phyloP scores from a whole-genome alignment of 306 rosid species.

The Cercis canadensis region DNA sequence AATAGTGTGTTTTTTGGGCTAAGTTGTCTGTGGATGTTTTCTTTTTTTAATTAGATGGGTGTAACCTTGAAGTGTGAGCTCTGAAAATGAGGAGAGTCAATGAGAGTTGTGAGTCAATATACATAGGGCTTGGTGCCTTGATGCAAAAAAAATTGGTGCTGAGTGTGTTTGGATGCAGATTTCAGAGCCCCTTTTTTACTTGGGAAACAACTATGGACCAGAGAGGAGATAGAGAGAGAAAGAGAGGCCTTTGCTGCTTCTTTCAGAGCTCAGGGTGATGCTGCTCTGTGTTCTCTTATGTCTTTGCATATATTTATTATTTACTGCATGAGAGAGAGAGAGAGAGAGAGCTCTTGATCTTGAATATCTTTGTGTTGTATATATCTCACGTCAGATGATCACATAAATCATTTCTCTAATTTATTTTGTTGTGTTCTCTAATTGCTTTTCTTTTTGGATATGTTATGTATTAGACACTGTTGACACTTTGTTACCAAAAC shows the following conservation, averaged over 20 bases:
- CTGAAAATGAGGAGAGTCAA: constrained; percentile 60
- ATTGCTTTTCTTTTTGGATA: not conserved
- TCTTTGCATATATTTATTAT: constrained; percentile 15
- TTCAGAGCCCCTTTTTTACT: constrained; percentile 49
- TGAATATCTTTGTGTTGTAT: constrained; percentile 27
- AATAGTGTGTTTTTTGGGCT: not conserved
- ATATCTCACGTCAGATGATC: constrained; percentile 32
- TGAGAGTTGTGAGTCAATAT: constrained; percentile 48
- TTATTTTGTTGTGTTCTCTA: not conserved
- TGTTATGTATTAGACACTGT: not conserved
- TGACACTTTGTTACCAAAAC: not conserved
- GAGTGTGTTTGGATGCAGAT: constrained; percentile 39
- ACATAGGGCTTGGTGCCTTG: constrained; percentile 61
- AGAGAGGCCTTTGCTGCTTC: constrained; percentile 26
- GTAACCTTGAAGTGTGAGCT: constrained; percentile 53
- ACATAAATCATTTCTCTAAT: constrained; percentile 27
- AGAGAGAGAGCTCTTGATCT: constrained; percentile 12
- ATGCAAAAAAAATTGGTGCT: constrained; percentile 51
- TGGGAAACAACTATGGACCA: constrained; percentile 56
- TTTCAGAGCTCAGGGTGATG: constrained; percentile 34
- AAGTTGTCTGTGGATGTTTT: constrained; percentile 8
- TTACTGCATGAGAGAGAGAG: constrained; percentile 11
- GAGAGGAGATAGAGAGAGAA: constrained; percentile 21
- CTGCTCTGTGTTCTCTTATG: constrained; percentile 27
- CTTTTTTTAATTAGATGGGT: not conserved